Conservation (phyloP, 2,329 filamentous ascomycete genomes). For the Periconia macrospinosa region DNA sequence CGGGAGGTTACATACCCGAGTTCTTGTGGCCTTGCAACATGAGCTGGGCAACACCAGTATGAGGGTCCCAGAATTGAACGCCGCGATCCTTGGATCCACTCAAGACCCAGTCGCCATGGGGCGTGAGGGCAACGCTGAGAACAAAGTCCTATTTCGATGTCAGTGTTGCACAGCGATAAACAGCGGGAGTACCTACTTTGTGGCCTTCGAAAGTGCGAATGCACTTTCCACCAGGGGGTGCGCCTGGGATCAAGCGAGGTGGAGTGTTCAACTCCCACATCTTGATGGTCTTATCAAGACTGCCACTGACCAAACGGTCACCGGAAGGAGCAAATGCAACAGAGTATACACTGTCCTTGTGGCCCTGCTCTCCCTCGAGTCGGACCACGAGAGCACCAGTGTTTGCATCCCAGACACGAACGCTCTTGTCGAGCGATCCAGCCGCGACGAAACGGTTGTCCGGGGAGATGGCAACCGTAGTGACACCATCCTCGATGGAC, state of each 20-base stretch:
- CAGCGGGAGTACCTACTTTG: conserved; percentile 62
- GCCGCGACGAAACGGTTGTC: conserved; percentile 93
- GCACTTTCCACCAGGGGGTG: conserved; percentile 85
- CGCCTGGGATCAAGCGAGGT: conserved; percentile 65
- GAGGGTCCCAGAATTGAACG: conserved; percentile 98
- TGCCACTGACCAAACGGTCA: conserved; percentile 89
- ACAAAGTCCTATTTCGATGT: conserved; percentile 76
- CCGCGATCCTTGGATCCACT: conserved; percentile 96
- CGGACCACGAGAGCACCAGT: conserved; percentile 86
- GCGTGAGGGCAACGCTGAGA: conserved; percentile 90
- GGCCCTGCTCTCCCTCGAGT: conserved; percentile 87
- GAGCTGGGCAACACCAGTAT: conserved; percentile 89
- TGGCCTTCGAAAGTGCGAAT: conserved; percentile 97
- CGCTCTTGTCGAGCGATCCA: conserved; percentile 94
- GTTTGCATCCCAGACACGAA: conserved; percentile 92
- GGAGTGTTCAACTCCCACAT: conserved; percentile 92
- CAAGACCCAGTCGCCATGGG: conserved; percentile 93
- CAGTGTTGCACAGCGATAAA: neutral
- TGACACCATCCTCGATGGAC: conserved; percentile 94
- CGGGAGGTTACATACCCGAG: conserved; percentile 58
- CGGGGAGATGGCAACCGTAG: conserved; percentile 94
- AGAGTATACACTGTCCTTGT: conserved; percentile 96
- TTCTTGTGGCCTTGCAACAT: conserved; percentile 99
- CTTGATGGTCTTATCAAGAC: conserved; percentile 97
- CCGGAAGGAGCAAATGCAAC: conserved; percentile 95